These are phyloP conservation scores for Leccinellum rugosiceps DNA, from an alignment of 768 basidiomycete species.

Conservation along the genomic window DNA sequence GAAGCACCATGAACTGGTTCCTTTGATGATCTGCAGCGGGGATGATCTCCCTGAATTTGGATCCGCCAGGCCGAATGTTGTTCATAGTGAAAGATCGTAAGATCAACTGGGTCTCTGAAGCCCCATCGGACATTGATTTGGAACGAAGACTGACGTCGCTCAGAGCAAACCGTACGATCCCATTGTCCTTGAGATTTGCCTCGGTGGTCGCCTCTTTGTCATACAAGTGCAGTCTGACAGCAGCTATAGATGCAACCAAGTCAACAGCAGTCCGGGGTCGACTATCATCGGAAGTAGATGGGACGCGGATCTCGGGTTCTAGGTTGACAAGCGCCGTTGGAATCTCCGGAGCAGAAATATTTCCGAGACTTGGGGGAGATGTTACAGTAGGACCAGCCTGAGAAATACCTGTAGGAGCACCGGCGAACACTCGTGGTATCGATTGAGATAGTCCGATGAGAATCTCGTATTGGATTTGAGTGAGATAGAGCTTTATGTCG, in stretches of 20 bases:
- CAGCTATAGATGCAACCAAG: conserved; percentile 63
- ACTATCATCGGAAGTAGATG: conserved; percentile 21
- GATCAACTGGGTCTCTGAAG: conserved; percentile 83
- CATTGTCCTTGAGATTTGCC: conserved; percentile 63
- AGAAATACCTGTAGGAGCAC: conserved; percentile 40
- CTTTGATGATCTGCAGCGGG: conserved; percentile 84
- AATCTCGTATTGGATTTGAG: conserved; percentile 77
- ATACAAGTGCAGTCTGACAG: conserved; percentile 84
- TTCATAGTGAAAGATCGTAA: conserved; percentile 90
- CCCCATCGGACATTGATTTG: conserved; percentile 78
- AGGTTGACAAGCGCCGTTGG: conserved; percentile 17
- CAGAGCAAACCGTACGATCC: conserved; percentile 83
- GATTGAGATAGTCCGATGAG: conserved; percentile 64
- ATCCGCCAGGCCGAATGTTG: conserved; percentile 78
- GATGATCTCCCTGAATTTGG: conserved; percentile 92
- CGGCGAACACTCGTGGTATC: conserved; percentile 62
- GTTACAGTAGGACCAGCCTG: conserved; percentile 29
- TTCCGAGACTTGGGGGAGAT: conserved; percentile 6
- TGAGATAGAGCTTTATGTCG: conserved; percentile 80
- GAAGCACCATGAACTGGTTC: conserved; percentile 93
- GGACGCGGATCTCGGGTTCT: conserved; percentile 55
- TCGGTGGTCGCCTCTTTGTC: conserved; percentile 59
- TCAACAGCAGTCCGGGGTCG: conserved; percentile 65
- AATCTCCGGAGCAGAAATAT: neutral
- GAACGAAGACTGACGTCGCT: conserved; percentile 74